These are phyloP conservation scores for cucumber (Cucumis sativus) DNA, from an alignment of 306 rosid species.

Conservation along the genomic window DNA sequence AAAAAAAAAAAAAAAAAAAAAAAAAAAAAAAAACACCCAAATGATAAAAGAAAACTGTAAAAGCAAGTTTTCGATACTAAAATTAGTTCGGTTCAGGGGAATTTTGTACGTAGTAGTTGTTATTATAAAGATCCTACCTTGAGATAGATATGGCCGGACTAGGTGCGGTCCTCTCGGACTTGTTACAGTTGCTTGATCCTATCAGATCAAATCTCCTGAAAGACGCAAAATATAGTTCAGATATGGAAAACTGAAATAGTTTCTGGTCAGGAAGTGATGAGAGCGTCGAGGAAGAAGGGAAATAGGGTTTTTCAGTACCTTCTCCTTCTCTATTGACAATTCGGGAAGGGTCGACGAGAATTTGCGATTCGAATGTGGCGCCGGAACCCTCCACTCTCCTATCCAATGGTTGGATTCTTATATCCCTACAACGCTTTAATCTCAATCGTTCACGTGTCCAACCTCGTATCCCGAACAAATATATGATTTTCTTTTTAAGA, in stretches of 20 bases:
- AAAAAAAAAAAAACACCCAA: no score
- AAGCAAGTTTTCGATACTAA: neutral
- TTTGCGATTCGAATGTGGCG: neutral
- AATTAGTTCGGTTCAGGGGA: neutral
- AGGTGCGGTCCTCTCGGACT: no score
- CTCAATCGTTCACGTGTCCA: neutral
- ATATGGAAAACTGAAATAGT: neutral
- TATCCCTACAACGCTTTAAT: neutral
- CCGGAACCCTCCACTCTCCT: neutral
- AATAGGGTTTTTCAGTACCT: neutral
- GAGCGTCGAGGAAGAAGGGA: neutral
- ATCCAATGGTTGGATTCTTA: neutral
- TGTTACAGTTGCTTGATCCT: no score
- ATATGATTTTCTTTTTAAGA: no score
- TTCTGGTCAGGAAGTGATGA: no score
- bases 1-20: no score
- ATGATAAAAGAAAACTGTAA: neutral
- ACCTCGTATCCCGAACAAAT: no score
- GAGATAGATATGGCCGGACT: conserved; percentile 32
- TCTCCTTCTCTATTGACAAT: neutral
- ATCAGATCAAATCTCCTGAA: conserved; percentile 29
- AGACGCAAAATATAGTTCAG: neutral
- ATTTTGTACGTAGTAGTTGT: neutral
- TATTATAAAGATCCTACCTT: conserved; percentile 20
- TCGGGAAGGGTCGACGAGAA: neutral